Evolutionary conservation across 1,284 basidiomycete genomes (phyloP), one percentile per base, ranked within the genome.

Genomic region (Volvariella surrecta): DNA sequence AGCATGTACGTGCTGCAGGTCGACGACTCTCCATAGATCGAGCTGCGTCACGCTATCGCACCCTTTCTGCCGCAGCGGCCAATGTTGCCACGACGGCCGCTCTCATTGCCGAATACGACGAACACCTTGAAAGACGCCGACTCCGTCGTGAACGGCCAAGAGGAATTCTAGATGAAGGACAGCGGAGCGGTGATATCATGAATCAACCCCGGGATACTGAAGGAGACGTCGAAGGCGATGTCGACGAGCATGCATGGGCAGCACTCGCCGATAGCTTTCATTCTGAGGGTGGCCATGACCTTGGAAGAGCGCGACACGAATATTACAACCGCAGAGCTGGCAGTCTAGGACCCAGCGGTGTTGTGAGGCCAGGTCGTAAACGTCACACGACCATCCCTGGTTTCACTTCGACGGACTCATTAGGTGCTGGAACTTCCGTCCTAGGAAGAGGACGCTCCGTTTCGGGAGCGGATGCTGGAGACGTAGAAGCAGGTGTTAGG

Each of bases 41-140:
- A 52, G 59, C 63, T 7, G 60, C 73, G 37, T 68, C 74, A 4
- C 76, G 75, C 48, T 87, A 86, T 52, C 82, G 81, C 40, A 75
- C 79, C 1, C 59, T 86, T 41, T 81, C 84, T 0, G 67, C 65
- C 9, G 77, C 76, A 2, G 82, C 81, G 0, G 77, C 79, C 0
- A 78, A 81, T 51, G 74, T 84, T 10, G 82, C 84, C 0, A 71
- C 73, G 0, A 73, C 76, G 1, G 81, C 82, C 0, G 79, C 79
- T 1, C 61, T 83, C 32, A 80, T 72, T 3, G 77, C 79, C 0
- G 72, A 79, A 47, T 69, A 78, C 45, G 79, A 82, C 22, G 58
- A 66, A 44, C 57, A 60, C 20, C 41, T 48, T 8, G 59, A 59
- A 22, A 49, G 54, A 17, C 49, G 50, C 31, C 55, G 52, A 46